A percentile compares a stretch with the other conserved stretches of the same genome.
Conservation (phyloP, 1,139 yeast genomes). For the Candida smagusa region DNA sequence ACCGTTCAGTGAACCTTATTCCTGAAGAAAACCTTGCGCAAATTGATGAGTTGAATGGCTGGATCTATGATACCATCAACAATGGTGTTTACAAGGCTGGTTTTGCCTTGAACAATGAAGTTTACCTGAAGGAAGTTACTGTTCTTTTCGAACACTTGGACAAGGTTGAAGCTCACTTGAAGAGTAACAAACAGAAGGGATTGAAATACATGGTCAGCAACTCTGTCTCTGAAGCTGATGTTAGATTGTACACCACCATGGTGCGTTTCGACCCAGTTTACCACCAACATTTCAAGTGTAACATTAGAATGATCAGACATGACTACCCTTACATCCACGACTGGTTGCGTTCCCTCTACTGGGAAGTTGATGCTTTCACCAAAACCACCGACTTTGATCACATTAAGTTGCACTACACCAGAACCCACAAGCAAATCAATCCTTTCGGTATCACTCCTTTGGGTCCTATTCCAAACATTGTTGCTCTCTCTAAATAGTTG, state of each 20-base stretch:
- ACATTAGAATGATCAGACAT: constrained; percentile 73
- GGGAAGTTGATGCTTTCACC: constrained; percentile 76
- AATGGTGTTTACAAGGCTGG: constrained; percentile 95
- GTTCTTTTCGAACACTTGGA: constrained; percentile 71
- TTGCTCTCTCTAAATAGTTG: no score
- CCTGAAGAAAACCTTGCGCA: constrained; percentile 52
- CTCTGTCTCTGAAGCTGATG: constrained; percentile 82
- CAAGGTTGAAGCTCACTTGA: constrained; percentile 65
- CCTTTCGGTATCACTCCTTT: constrained; percentile 82
- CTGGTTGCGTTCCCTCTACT: constrained; percentile 82
- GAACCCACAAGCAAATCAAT: constrained; percentile 74
- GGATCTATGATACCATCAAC: constrained; percentile 84
- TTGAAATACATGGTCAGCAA: constrained; percentile 58
- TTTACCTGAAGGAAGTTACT: constrained; percentile 69
- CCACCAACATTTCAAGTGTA: constrained; percentile 93
- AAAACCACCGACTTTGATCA: constrained; percentile 85
- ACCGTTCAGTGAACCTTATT: constrained; percentile 55
- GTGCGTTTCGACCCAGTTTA: constrained; percentile 88
- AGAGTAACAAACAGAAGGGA: constrained; percentile 36
- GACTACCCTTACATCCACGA: constrained; percentile 76
- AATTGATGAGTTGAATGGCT: constrained; percentile 77
- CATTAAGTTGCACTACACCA: constrained; percentile 86
- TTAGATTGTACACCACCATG: constrained; percentile 77
- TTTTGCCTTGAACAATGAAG: constrained; percentile 80
- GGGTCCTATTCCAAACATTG: constrained; percentile 69